Evolutionary conservation across 352 stramenopile species (phyloP).

Genomic region (Globisporangium emineosum): DNA sequence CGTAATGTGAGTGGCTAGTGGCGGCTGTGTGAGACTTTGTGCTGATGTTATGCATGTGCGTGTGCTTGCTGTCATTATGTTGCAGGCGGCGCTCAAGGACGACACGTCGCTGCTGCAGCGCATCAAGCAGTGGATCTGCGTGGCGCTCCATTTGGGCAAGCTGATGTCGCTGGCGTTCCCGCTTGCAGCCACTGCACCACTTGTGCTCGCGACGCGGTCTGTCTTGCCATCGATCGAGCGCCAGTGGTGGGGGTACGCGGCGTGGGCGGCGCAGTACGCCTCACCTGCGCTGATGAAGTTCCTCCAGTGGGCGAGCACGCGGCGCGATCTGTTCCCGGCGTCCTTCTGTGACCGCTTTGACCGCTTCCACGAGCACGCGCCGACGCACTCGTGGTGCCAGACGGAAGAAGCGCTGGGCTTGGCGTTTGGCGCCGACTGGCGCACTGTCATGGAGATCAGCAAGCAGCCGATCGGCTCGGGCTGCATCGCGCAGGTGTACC

Average conservation of each 20-base stretch:
- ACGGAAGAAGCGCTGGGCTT: slow-evolving; percentile 78
- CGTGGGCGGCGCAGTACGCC: slow-evolving; percentile 57
- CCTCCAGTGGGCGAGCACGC: slow-evolving; percentile 93
- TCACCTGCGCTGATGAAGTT: slow-evolving; percentile 95
- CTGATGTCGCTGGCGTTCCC: slow-evolving; percentile 52
- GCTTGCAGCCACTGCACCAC: slow-evolving; percentile 40
- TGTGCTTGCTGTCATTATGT: background rate
- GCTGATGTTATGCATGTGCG: background rate
- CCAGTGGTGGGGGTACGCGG: slow-evolving; percentile 62
- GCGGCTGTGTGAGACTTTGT: too few relatives aligned
- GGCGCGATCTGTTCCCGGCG: slow-evolving; percentile 92
- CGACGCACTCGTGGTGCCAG: slow-evolving; percentile 85
- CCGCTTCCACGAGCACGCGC: slow-evolving; percentile 86
- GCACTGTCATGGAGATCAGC: slow-evolving; percentile 49
- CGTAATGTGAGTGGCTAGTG: too few relatives aligned
- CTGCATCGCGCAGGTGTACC: slow-evolving; percentile 95
- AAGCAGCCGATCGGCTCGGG: slow-evolving; percentile 84
- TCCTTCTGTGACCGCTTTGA: slow-evolving; percentile 90
- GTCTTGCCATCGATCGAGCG: slow-evolving; percentile 31
- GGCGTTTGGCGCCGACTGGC: slow-evolving; percentile 88
- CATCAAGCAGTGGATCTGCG: slow-evolving; percentile 43
- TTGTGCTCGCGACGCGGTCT: slow-evolving; percentile 32
- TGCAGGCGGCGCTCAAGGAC: slow-evolving; percentile 11
- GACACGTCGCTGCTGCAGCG: slow-evolving; percentile 27
- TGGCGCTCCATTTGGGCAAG: slow-evolving; percentile 55